Base-by-base conservation (phyloP, 306 rosid species). In the Castanopsis chinensis region DNA sequence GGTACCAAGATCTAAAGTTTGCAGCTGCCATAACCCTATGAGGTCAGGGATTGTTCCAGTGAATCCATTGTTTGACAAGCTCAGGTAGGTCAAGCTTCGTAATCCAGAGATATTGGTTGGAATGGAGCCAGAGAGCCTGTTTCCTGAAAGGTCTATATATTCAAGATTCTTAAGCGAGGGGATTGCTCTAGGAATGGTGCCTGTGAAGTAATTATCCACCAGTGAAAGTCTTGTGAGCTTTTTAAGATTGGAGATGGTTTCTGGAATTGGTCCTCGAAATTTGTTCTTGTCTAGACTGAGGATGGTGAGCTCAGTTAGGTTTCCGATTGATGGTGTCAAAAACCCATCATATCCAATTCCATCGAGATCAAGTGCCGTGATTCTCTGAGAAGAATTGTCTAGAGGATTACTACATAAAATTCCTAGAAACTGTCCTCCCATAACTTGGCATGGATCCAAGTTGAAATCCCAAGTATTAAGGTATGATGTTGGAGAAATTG, bases 291-390 rank as follows among this genome's bases (percentile, higher is more conserved):
- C 37, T 2, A 86, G 81, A 21, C 81, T 80, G 64, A 90, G 79
- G 3, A 74, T 15, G 51, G 83, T 86, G 43, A 84, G 71, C 54
- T 90, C 86, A 0, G 86, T 73, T 10, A 88, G 74, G 72, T 86
- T 87, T 41, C 90, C 86, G 3, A 90, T 73, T 14, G 78, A 51
- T 58, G 85, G 78, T 41, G 93, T 27, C 20, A 87, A 19, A 65
- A 82, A 90, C 2, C 90, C 93, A 43, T 87, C 91, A 67, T 82
- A 81, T 21, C 87, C 91, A 68, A 74, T 72, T 5, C 45, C 86
- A 73, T 90, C 89, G 1, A 86, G 90, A 55, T 86, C 90, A 76
- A 88, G 28, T 56, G 78, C 78, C 23, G 80, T 82, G 27, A 90
- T 73, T 82, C 91, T 84, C 71, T 86, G 84, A 2, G 90, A 51